Percentiles rank a stretch among this genome's conserved stretches.
Conservation (phyloP, 768 basidiomycete species). For the Cubamyces lactineus region DNA sequence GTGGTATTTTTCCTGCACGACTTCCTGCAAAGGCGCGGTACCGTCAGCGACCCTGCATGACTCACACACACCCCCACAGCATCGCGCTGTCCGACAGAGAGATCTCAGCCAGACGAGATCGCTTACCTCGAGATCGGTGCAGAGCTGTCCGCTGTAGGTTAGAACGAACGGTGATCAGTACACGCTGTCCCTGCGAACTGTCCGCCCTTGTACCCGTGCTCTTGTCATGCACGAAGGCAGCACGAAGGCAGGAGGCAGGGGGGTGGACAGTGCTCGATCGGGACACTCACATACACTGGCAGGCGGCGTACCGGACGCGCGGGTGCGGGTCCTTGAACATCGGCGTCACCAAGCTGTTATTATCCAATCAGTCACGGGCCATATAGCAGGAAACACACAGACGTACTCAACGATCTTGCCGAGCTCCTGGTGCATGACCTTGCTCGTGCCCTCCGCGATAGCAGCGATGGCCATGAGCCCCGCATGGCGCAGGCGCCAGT, state of each 20-base stretch:
- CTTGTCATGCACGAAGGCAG: no score
- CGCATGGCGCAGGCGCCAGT: slow-evolving; percentile 86
- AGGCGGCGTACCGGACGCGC: slow-evolving; percentile 72
- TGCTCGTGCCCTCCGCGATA: slow-evolving; percentile 82
- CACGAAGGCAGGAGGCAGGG: no score
- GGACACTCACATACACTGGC: slow-evolving; percentile 75
- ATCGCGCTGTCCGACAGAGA: not conserved
- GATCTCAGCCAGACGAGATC: not conserved
- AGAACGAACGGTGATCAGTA: not conserved
- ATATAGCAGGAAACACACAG: not conserved
- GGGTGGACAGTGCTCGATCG: not conserved
- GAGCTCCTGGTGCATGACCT: slow-evolving; percentile 81
- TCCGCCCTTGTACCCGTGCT: no score
- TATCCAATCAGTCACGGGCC: no score
- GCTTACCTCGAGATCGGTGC: slow-evolving; percentile 82
- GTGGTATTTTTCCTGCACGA: slow-evolving; percentile 75
- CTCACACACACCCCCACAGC: slow-evolving; percentile 51
- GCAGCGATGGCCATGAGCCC: slow-evolving; percentile 87
- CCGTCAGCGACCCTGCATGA: not conserved
- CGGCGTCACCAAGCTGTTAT: slow-evolving; percentile 66
- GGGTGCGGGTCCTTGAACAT: slow-evolving; percentile 83
- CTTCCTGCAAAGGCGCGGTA: slow-evolving; percentile 50
- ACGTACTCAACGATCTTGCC: slow-evolving; percentile 81
- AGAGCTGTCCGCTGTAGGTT: slow-evolving; percentile 73
- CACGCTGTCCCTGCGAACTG: not conserved